Evolutionary conservation across 2,329 filamentous ascomycete genomes (phyloP).

Genomic region (Calonectria henricotiae): DNA sequence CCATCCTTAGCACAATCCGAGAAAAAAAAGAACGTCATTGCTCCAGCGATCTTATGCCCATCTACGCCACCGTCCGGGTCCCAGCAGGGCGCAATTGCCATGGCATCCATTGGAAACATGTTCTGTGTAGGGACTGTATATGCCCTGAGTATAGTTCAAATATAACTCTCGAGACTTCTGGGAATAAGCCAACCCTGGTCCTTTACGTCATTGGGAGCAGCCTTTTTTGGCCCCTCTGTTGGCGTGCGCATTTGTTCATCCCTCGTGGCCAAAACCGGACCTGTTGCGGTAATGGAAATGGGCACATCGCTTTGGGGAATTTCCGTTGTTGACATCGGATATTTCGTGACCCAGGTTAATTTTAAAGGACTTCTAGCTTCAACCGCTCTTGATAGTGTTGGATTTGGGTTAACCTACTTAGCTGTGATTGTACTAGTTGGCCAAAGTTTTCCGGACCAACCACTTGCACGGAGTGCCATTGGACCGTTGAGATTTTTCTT

Average conservation of each 20-base stretch:
- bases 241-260: slow-evolving; percentile 24
- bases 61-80: not conserved
- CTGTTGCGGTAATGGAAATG: not conserved
- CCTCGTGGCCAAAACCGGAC: not conserved
- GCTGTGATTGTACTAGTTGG: slow-evolving; percentile 32
- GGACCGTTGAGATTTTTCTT: slow-evolving; percentile 29
- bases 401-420: slow-evolving; percentile 32
- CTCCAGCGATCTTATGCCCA: too few species aligned
- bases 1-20: not conserved
- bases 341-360: not conserved
- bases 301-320: slow-evolving; percentile 30
- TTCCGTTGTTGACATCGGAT: not conserved
- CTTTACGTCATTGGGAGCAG: slow-evolving; percentile 25
- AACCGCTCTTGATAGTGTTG: slow-evolving; percentile 12
- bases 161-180: slow-evolving; percentile 23
- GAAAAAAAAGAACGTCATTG: not conserved
- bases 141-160: slow-evolving; percentile 27
- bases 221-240: slow-evolving; percentile 23
- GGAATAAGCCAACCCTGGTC: not conserved
- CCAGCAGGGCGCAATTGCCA: slow-evolving; percentile 1
- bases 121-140: slow-evolving; percentile 33
- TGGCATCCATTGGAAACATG: slow-evolving; percentile 34
- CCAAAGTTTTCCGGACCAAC: slow-evolving; percentile 26
- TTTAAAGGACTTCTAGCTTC: slow-evolving; percentile 15
- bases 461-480: slow-evolving; percentile 31